Conservation (phyloP, 2,329 filamentous ascomycete species). For the Myriangium duriaei region DNA sequence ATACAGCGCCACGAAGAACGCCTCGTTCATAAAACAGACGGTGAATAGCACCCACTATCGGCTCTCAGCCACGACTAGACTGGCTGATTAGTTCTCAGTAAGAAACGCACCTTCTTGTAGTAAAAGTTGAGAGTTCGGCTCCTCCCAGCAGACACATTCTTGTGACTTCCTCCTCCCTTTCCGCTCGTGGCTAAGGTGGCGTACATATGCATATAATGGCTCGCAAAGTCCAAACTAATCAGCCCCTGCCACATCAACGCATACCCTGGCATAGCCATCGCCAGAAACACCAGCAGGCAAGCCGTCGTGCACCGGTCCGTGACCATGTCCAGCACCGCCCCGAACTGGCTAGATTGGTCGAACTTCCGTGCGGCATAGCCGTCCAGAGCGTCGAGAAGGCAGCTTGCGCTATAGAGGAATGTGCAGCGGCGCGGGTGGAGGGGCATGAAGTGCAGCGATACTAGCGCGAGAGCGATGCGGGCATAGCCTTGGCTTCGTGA, state of each 20-base stretch:
- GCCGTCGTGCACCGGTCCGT: slow-evolving; percentile 95
- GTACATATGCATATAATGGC: slow-evolving; percentile 99
- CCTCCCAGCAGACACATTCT: slow-evolving; percentile 78
- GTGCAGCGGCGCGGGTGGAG: slow-evolving; percentile 94
- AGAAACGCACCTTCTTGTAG: slow-evolving; percentile 78
- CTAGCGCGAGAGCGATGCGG: slow-evolving; percentile 52
- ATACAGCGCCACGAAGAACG: slow-evolving; percentile 97
- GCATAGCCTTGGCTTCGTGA: slow-evolving; percentile 30
- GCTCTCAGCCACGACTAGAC: slow-evolving; percentile 11
- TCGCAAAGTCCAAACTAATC: slow-evolving; percentile 84
- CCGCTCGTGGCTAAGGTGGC: slow-evolving; percentile 82
- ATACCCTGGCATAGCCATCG: slow-evolving; percentile 88
- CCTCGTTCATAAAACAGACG: slow-evolving; percentile 81
- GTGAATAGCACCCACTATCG: slow-evolving; percentile 74
- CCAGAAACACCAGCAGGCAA: slow-evolving; percentile 87
- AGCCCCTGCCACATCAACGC: slow-evolving; percentile 86
- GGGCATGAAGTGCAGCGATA: slow-evolving; percentile 97
- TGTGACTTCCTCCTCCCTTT: slow-evolving; percentile 65
- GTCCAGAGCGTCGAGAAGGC: slow-evolving; percentile 87
- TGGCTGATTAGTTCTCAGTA: neutral
- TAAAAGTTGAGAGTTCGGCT: slow-evolving; percentile 89
- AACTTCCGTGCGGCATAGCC: slow-evolving; percentile 80
- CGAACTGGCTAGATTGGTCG: slow-evolving; percentile 88
- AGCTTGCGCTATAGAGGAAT: slow-evolving; percentile 82
- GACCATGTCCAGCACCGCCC: slow-evolving; percentile 96